Conservation (phyloP, 2,329 filamentous ascomycete species). For the Orbilia oligospora region DNA sequence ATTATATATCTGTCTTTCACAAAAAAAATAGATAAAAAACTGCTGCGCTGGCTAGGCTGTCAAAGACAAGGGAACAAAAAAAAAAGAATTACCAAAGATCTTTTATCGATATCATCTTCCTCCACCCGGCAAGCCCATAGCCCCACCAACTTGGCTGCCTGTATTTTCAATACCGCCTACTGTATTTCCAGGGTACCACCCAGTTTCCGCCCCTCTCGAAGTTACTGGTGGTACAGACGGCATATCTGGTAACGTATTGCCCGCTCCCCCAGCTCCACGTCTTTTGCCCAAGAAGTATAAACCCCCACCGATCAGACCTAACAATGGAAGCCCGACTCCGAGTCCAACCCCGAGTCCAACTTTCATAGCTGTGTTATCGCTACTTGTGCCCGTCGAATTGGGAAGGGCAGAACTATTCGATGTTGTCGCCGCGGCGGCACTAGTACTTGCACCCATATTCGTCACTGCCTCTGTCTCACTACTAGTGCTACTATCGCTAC, state of each 20-base stretch:
- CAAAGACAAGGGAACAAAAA: neutral
- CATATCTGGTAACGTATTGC: conserved; percentile 12
- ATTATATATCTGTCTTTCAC: too few relatives aligned
- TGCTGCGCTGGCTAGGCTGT: too few relatives aligned
- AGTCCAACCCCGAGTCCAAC: conserved; percentile 35
- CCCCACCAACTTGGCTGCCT: conserved; percentile 16
- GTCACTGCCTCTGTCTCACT: neutral
- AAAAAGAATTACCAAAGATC: neutral
- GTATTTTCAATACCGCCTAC: conserved; percentile 35
- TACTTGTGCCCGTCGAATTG: neutral
- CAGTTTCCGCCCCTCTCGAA: neutral
- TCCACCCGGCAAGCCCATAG: neutral
- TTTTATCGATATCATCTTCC: neutral
- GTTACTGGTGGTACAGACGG: conserved; percentile 1
- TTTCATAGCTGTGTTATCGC: conserved; percentile 29
- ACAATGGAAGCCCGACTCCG: conserved; percentile 29
- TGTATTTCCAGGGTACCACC: conserved; percentile 1
- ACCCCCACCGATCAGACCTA: conserved; percentile 16
- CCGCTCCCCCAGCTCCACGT: neutral
- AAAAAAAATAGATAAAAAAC: too few relatives aligned
- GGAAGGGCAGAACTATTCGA: neutral
- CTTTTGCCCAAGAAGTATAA: conserved; percentile 30
- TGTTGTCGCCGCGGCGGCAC: neutral
- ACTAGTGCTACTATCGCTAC: too few relatives aligned
- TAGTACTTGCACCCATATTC: neutral